Percentiles rank a stretch among this genome's conserved stretches.
These are phyloP conservation scores for Tetrahymena elliotti DNA, from an alignment of 73 alveolate genomes.

Conservation along the genomic window DNA sequence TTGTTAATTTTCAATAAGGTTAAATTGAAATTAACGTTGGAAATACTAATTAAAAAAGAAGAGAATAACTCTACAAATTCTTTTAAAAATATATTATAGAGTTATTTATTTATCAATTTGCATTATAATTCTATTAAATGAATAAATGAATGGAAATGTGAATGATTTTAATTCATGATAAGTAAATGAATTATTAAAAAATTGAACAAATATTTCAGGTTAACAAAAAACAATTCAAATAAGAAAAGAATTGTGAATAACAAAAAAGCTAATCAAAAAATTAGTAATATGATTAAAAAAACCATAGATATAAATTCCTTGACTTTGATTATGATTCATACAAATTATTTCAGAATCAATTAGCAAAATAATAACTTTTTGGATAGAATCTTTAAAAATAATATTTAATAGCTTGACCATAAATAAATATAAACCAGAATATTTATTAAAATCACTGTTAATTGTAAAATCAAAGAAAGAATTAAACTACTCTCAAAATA, in stretches of 20 bases:
- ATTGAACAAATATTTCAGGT: not conserved
- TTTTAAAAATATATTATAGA: not conserved
- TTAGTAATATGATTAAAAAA: not conserved
- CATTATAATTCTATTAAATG: too few relatives aligned
- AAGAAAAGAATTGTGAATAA: not conserved
- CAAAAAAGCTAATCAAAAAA: not conserved
- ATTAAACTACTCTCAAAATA: not conserved
- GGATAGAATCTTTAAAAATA: not conserved
- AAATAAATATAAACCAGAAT: not conserved
- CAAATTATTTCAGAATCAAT: not conserved
- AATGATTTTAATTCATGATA: too few relatives aligned
- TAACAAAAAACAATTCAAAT: not conserved
- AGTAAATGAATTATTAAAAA: too few relatives aligned
- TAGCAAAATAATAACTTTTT: not conserved
- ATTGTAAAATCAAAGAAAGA: not conserved
- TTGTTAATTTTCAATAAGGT: not conserved
- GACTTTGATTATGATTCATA: not conserved
- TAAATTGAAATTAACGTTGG: not conserved
- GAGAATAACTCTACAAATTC: not conserved
- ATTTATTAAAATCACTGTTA: not conserved
- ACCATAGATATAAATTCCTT: not conserved
- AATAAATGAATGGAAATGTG: not conserved
- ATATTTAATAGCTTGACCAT: not conserved
- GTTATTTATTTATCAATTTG: not conserved
- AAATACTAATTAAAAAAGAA: not conserved